Percentiles rank a stretch among this genome's conserved stretches.
These are phyloP conservation scores for Gossypium stocksii DNA, from an alignment of 345 rosid species.

Conservation along the genomic window DNA sequence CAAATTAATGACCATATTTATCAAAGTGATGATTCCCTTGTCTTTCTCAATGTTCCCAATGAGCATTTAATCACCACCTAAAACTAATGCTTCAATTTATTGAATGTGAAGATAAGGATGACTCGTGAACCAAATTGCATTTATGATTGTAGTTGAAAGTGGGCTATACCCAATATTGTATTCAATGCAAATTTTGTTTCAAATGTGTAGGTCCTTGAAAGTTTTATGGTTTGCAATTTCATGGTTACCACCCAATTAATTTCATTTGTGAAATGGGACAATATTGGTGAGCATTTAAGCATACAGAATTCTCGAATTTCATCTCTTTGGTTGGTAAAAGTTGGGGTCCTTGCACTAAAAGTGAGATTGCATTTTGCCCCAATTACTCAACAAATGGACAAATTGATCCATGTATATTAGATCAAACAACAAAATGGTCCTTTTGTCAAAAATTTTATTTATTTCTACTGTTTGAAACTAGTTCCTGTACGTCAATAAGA, in stretches of 20 bases:
- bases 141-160: conserved; percentile 29
- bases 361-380: too few species aligned
- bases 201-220: neutral
- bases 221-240: neutral
- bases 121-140: conserved; percentile 15
- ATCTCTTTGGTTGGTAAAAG: too few species aligned
- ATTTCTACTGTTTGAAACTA: too few species aligned
- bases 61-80: conserved; percentile 20
- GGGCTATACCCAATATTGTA: conserved; percentile 18
- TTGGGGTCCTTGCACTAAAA: too few species aligned
- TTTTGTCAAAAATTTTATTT: too few species aligned
- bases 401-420: too few species aligned
- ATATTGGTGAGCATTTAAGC: too few species aligned
- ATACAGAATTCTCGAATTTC: too few species aligned
- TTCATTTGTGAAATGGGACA: neutral
- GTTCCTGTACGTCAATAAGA: too few species aligned
- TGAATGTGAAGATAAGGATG: conserved; percentile 17
- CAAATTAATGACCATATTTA: conserved; percentile 1
- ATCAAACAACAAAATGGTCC: too few species aligned
- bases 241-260: neutral
- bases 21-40: conserved; percentile 12
- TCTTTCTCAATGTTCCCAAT: conserved; percentile 15
- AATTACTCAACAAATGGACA: too few species aligned
- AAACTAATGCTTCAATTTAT: conserved; percentile 15
- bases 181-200: neutral